Percentiles rank a stretch among this genome's conserved stretches.
Evolutionary conservation across 495 filamentous ascomycete species (phyloP).

Genomic region (Umbilicaria muhlenbergii): DNA sequence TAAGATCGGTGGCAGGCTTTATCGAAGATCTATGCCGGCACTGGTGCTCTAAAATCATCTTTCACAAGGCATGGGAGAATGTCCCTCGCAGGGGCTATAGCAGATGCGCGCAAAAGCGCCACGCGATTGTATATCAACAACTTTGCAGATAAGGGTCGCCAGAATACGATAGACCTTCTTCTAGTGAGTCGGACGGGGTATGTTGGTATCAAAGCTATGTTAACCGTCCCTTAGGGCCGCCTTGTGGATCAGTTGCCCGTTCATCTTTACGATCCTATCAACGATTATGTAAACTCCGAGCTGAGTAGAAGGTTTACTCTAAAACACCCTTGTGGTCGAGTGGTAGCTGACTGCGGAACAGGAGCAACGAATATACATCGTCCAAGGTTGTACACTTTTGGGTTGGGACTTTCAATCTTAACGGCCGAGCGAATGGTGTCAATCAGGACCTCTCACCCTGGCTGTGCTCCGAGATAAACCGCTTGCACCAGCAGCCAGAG

Average conservation of each 20-base stretch:
- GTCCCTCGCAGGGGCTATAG: constrained; percentile 86
- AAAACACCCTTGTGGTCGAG: background rate
- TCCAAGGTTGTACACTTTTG: constrained; percentile 44
- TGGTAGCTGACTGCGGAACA: background rate
- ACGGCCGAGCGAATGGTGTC: constrained; percentile 63
- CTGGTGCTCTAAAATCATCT: constrained; percentile 85
- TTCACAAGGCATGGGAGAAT: constrained; percentile 95
- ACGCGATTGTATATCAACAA: constrained; percentile 93
- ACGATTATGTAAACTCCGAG: constrained; percentile 70
- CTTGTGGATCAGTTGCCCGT: constrained; percentile 72
- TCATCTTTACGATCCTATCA: constrained; percentile 81
- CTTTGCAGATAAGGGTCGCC: constrained; percentile 82
- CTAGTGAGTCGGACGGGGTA: constrained; percentile 21
- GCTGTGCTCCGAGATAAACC: constrained; percentile 47
- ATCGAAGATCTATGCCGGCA: constrained; percentile 92
- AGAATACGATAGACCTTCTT: constrained; percentile 87
- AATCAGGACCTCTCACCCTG: constrained; percentile 69
- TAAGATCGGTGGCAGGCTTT: constrained; percentile 29
- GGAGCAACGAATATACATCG: constrained; percentile 36
- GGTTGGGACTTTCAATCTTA: constrained; percentile 89
- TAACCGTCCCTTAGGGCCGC: constrained; percentile 34
- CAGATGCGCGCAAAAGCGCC: constrained; percentile 87
- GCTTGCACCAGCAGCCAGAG: constrained; percentile 43
- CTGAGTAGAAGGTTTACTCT: constrained; percentile 36
- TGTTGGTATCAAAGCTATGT: constrained; percentile 1